These are phyloP conservation scores for Calonectria multiphialidica DNA, from an alignment of 2,329 filamentous ascomycete genomes.

Conservation along the genomic window DNA sequence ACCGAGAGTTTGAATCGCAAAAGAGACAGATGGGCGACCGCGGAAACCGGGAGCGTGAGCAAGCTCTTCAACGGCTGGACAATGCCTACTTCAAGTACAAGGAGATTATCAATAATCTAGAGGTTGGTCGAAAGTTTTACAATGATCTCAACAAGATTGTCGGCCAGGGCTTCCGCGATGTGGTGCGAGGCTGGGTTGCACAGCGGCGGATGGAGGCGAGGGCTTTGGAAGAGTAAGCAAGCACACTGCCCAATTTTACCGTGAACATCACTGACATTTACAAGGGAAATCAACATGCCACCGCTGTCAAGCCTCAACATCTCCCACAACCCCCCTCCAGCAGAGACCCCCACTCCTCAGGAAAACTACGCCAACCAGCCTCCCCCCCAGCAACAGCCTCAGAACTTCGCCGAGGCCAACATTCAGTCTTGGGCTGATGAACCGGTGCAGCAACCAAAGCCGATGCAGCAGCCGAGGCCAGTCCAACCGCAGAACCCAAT, in stretches of 20 bases:
- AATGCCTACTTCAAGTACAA: constrained; percentile 97
- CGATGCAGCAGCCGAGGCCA: constrained; percentile 68
- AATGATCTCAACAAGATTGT: constrained; percentile 94
- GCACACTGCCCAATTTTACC: constrained; percentile 41
- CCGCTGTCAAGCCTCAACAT: constrained; percentile 59
- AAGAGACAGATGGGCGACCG: constrained; percentile 74
- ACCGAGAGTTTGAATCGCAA: constrained; percentile 81
- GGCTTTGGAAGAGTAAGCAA: constrained; percentile 78
- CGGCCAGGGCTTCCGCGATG: constrained; percentile 80
- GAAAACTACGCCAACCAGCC: constrained; percentile 37
- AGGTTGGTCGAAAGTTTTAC: constrained; percentile 94
- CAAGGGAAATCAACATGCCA: constrained; percentile 65
- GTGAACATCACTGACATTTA: constrained; percentile 23
- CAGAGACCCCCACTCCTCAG: constrained; percentile 34
- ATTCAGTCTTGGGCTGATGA: constrained; percentile 71
- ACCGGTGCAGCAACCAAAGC: constrained; percentile 67
- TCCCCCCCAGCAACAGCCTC: constrained; percentile 40
- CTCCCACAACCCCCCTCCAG: constrained; percentile 44
- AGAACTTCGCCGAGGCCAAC: constrained; percentile 58
- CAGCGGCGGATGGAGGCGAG: constrained; percentile 85
- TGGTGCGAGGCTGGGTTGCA: constrained; percentile 82
- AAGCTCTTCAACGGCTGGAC: constrained; percentile 88
- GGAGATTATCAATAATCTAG: constrained; percentile 91
- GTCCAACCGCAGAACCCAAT: constrained; percentile 54
- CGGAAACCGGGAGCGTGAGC: constrained; percentile 80